Conservation (phyloP, 345 rosid species). For the Eucalyptus melliodora region DNA sequence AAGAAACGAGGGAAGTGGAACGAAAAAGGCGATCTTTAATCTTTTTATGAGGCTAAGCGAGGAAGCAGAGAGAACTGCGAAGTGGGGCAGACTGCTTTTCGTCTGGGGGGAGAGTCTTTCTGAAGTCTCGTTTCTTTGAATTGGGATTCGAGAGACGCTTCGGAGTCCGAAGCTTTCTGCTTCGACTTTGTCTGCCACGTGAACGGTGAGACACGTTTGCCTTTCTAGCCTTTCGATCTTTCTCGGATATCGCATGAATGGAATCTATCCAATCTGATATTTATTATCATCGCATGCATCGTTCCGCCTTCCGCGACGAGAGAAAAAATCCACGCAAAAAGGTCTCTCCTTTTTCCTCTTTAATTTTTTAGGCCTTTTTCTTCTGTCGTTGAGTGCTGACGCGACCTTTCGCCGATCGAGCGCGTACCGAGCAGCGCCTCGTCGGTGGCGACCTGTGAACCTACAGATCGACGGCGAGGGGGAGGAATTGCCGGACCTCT, state of each 20-base stretch:
- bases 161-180: background rate
- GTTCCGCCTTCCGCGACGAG: background rate
- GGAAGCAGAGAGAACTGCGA: background rate
- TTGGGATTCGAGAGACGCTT: background rate
- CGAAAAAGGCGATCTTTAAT: background rate
- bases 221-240: background rate
- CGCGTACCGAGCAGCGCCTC: background rate
- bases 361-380: background rate
- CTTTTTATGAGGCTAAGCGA: background rate
- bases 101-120: background rate
- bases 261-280: background rate
- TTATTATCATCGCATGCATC: background rate
- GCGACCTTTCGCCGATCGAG: background rate
- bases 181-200: constrained; percentile 37
- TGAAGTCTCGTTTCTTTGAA: background rate
- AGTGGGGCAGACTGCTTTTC: background rate
- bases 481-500: background rate
- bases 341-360: background rate
- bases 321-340: background rate
- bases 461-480: background rate
- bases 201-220: constrained; percentile 6
- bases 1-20: background rate
- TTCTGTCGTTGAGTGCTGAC: background rate
- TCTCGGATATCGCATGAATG: background rate
- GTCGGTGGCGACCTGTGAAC: background rate